These are phyloP conservation scores for Nectriaceae sp. DNA, from an alignment of 2,329 filamentous ascomycete genomes.

Conservation along the genomic window DNA sequence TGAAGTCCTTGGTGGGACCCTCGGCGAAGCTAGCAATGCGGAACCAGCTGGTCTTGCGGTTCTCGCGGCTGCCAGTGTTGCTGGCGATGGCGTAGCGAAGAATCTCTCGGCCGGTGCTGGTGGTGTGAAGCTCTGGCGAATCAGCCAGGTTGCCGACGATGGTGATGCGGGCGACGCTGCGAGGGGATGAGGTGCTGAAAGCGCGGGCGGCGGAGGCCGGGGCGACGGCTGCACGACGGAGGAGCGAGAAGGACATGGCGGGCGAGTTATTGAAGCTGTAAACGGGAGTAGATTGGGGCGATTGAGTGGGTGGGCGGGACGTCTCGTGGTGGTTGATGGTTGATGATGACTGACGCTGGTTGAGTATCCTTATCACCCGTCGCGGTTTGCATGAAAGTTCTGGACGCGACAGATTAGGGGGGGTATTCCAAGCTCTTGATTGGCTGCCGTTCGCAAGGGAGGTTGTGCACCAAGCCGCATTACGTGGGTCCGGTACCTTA, in stretches of 20 bases:
- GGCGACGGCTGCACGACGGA: slow-evolving; percentile 51
- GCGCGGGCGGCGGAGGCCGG: slow-evolving; percentile 58
- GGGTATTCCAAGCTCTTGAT: slow-evolving; percentile 1
- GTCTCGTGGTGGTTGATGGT: neutral
- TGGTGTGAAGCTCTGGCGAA: slow-evolving; percentile 73
- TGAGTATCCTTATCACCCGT: neutral
- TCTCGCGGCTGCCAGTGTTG: slow-evolving; percentile 65
- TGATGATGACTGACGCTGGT: neutral
- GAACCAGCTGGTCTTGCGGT: slow-evolving; percentile 84
- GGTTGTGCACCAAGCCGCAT: no score
- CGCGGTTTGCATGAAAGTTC: neutral
- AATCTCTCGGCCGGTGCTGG: slow-evolving; percentile 71
- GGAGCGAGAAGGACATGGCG: slow-evolving; percentile 52
- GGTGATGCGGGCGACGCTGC: slow-evolving; percentile 75
- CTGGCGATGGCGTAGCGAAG: slow-evolving; percentile 78
- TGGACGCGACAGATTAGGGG: slow-evolving; percentile 3
- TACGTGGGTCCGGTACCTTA: no score
- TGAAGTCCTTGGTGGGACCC: slow-evolving; percentile 68
- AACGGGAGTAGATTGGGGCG: neutral
- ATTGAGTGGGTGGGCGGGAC: slow-evolving; percentile 1
- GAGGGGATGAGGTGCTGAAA: slow-evolving; percentile 73
- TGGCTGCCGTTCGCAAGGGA: no score
- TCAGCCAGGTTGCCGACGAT: slow-evolving; percentile 83
- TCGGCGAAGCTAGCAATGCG: slow-evolving; percentile 73
- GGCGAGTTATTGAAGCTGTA: slow-evolving; percentile 3